phyloP scores from a whole-genome alignment of 73 alveolate genomes.

The Paramecium tetraurelia region DNA sequence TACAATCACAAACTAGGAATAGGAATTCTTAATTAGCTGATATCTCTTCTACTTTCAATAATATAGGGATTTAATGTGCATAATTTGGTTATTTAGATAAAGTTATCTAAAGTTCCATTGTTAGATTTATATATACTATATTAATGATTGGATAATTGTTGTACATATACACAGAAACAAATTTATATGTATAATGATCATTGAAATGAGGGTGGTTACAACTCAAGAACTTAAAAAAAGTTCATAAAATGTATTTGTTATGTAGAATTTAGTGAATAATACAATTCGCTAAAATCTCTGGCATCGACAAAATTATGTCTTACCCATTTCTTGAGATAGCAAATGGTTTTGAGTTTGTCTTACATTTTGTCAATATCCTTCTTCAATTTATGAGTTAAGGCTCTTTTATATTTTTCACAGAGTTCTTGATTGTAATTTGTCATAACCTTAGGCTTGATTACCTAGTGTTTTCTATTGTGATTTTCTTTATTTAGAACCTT shows the following conservation, averaged over 20 bases:
- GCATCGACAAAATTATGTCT: background rate
- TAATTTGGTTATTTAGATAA: background rate
- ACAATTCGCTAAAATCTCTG: background rate
- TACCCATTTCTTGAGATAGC: slow-evolving; percentile 35
- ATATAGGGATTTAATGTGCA: background rate
- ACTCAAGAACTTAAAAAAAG: background rate
- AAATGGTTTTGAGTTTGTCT: background rate
- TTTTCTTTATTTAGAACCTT: background rate
- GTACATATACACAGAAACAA: slow-evolving; percentile 6
- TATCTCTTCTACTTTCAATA: background rate
- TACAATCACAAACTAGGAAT: background rate
- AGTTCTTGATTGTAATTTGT: background rate
- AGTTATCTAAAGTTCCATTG: background rate
- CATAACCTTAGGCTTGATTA: background rate
- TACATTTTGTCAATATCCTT: slow-evolving; percentile 27
- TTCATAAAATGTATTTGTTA: slow-evolving; percentile 10
- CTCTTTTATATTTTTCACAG: background rate
- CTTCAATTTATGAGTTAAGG: background rate
- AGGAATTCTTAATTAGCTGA: background rate
- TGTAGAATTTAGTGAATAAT: background rate
- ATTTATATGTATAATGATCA: background rate
- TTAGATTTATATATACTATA: background rate
- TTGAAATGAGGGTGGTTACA: slow-evolving; percentile 13
- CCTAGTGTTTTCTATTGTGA: background rate
- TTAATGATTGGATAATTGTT: background rate